Evolutionary conservation across 495 filamentous ascomycete genomes (phyloP), one percentile per base, ranked within the genome.

Genomic region (Penicillium coffeae): DNA sequence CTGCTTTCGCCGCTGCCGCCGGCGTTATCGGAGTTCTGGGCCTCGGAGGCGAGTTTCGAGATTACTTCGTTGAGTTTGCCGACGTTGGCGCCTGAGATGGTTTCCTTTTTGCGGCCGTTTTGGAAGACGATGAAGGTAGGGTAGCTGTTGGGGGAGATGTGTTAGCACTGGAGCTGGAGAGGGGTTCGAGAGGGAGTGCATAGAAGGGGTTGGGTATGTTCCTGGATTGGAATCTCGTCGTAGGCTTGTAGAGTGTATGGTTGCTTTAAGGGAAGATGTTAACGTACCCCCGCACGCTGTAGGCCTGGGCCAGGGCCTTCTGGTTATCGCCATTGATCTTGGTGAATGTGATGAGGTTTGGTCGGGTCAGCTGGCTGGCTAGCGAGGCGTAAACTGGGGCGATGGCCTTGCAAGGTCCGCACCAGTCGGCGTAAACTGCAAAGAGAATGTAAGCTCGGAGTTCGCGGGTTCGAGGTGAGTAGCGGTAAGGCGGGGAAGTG

Each of bases 111-210:
- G 47, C 78, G 73, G 50, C 84, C 82, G 50, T 85, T 77, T 57
- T 88, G 87, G 77, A 96, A 95, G 55, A 95, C 77, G 59, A 96
- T 82, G 71, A 97, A 95, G 36, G 92, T 95, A 13, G 93, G 93
- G 51, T 59, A 59, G 38, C 60, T 64, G 37, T 14, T 6, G 10
- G 25, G 10, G 10, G 10, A 30, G 10, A 30, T 5, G 10, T 4
- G 10, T 4, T 30, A 4, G 25, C 10, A 5, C 5, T 30, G n/a
- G 4, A 30, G 25, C 25, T 30, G 25, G 25, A 30, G 9, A 20
- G 25, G 2, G 20, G 22, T 30, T 33, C 27, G 41, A 10, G 38
- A 40, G 3, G 8, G 38, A 1, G 25, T 4, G 25, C 9, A 50
- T 35, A 3, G 5, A 20, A 9, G 21, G 8, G 10, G 8, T 33